A percentile compares a stretch with the other conserved stretches of the same genome.
Evolutionary conservation across 331 rosid species (phyloP).

Genomic region (Dryas integrifolia): DNA sequence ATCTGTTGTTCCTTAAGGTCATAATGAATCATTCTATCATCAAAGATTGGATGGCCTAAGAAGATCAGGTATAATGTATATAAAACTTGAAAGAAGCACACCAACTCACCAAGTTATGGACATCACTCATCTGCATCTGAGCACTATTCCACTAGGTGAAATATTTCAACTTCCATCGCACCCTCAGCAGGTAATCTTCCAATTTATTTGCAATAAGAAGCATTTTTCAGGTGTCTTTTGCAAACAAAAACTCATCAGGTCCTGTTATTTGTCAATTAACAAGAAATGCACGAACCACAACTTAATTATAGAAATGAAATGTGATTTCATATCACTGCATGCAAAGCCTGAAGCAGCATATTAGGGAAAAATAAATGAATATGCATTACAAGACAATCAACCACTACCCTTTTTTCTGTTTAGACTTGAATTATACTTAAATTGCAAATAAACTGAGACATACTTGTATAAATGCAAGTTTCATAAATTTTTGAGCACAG

Average conservation of each 20-base stretch:
- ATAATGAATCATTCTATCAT: not conserved
- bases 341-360: not conserved
- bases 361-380: not conserved
- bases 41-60: not conserved
- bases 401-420: not conserved
- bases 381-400: not conserved
- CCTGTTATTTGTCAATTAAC: not conserved
- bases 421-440: not conserved
- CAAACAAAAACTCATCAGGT: not conserved
- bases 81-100: no score
- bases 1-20: not conserved
- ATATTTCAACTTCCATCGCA: not conserved
- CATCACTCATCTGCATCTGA: not conserved
- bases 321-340: not conserved
- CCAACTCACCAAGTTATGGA: no score
- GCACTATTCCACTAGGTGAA: not conserved
- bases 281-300: not conserved
- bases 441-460: slow-evolving; percentile 17
- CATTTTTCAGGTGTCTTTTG: not conserved
- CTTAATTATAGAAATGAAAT: not conserved
- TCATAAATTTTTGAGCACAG: slow-evolving; percentile 9
- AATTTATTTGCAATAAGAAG: not conserved
- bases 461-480: not conserved
- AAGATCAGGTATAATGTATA: not conserved
- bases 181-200: not conserved